A percentile compares a stretch with the other conserved stretches of the same genome.
These are phyloP conservation scores for Coleophoma crateriformis DNA, from an alignment of 2,329 filamentous ascomycete species.

Conservation along the genomic window DNA sequence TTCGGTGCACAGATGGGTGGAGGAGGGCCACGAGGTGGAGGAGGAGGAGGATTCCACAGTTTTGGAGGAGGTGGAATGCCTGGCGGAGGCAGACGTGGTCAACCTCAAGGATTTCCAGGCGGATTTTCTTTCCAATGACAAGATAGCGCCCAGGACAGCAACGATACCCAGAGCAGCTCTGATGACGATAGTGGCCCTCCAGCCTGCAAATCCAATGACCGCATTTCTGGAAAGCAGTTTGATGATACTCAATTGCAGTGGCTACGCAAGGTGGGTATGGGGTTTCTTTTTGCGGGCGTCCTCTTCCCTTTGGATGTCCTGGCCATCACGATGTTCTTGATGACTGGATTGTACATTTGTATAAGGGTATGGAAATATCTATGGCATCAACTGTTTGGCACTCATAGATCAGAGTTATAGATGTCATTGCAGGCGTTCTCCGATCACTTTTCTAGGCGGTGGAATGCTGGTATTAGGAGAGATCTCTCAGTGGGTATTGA, in stretches of 20 bases:
- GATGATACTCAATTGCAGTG: conserved; percentile 13
- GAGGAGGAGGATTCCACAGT: conserved; percentile 40
- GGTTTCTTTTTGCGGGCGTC: conserved; percentile 21
- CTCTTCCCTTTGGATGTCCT: conserved; percentile 25
- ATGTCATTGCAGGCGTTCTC: conserved; percentile 19
- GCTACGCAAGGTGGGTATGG: conserved; percentile 22
- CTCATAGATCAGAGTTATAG: conserved; percentile 21
- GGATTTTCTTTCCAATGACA: conserved; percentile 55
- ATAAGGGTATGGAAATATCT: conserved; percentile 9
- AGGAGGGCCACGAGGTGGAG: conserved; percentile 42
- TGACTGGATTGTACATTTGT: conserved; percentile 20
- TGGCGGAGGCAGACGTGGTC: conserved; percentile 19
- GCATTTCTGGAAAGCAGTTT: conserved; percentile 4
- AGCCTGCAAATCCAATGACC: too few relatives aligned
- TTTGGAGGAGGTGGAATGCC: conserved; percentile 47
- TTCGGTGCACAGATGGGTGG: conserved; percentile 27
- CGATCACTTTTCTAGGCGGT: not conserved
- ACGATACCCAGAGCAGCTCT: not conserved
- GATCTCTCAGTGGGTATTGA: too few relatives aligned
- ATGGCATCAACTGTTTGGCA: conserved; percentile 13
- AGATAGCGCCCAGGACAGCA: conserved; percentile 12
- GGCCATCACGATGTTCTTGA: conserved; percentile 14
- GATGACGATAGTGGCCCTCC: not conserved
- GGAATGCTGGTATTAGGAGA: too few relatives aligned
- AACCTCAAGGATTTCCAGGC: conserved; percentile 36